Evolutionary conservation across 2,329 filamentous ascomycete genomes (phyloP).

Genomic region (Chaetothyriales sp.): DNA sequence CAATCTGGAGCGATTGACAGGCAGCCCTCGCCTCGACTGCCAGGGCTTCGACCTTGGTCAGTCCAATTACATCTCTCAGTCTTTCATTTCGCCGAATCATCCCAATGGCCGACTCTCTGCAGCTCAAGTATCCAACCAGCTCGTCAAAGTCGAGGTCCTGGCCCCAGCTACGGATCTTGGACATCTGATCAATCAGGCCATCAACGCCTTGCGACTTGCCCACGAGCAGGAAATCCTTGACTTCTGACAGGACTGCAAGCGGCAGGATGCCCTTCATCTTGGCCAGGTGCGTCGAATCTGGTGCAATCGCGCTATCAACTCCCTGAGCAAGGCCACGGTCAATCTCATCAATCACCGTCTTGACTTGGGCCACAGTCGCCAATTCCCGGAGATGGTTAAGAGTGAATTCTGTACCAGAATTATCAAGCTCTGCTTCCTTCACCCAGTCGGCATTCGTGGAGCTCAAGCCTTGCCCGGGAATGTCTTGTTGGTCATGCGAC

Average conservation of each 20-base stretch:
- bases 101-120: conserved; percentile 67
- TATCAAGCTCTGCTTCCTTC: background rate
- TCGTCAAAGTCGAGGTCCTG: conserved; percentile 56
- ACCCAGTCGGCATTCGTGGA: background rate
- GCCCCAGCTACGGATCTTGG: conserved; percentile 60
- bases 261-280: conserved; percentile 14
- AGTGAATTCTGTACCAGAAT: background rate
- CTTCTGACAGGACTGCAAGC: conserved; percentile 62
- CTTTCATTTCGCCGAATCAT: conserved; percentile 56
- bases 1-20: conserved; percentile 57
- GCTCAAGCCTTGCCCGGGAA: background rate
- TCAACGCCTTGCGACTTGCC: conserved; percentile 45
- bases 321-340: background rate
- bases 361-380: background rate
- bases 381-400: background rate
- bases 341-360: background rate
- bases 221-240: conserved; percentile 59
- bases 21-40: conserved; percentile 64
- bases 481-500: background rate
- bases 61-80: conserved; percentile 44
- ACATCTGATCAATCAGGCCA: conserved; percentile 47
- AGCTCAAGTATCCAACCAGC: conserved; percentile 65
- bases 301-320: background rate
- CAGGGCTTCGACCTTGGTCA: conserved; percentile 49
- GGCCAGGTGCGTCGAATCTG: background rate